phyloP scores from a whole-genome alignment of 441 rosid species.

The Raphanus hybrid region DNA sequence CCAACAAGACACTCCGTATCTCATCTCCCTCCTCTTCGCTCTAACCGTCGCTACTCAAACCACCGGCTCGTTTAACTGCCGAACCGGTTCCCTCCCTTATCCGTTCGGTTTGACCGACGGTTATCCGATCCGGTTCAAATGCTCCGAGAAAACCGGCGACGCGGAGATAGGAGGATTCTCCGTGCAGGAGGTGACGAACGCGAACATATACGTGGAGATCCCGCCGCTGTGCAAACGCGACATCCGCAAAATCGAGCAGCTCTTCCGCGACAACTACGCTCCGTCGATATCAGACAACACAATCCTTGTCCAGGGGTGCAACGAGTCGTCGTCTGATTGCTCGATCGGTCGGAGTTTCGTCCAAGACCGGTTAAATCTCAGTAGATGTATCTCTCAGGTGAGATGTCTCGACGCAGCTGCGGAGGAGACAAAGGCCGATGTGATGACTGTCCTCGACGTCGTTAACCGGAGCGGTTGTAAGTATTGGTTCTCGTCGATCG shows the following conservation, averaged over 20 bases:
- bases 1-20: neutral
- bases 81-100: slow-evolving; percentile 38
- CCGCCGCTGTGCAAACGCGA: slow-evolving; percentile 21
- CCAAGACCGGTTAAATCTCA: neutral
- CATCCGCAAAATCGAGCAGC: slow-evolving; percentile 10
- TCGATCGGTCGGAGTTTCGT: neutral
- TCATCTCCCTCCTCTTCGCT: slow-evolving; percentile 13
- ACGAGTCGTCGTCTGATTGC: neutral
- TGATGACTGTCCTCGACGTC: slow-evolving; percentile 8
- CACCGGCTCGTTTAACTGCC: slow-evolving; percentile 40
- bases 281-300: neutral
- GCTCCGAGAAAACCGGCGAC: neutral
- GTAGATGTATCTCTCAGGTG: neutral
- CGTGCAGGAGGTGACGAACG: neutral
- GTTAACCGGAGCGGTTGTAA: slow-evolving; percentile 1
- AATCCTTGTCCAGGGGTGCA: slow-evolving; percentile 14
- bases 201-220: slow-evolving; percentile 1
- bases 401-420: slow-evolving; percentile 2
- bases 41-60: slow-evolving; percentile 5
- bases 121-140: slow-evolving; percentile 46
- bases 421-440: neutral
- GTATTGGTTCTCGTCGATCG: slow-evolving; percentile 15
- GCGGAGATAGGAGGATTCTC: neutral
- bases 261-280: neutral
- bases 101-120: slow-evolving; percentile 71